Evolutionary conservation across 768 basidiomycete genomes (phyloP).

Genomic region (Pulveroboletus sp.): DNA sequence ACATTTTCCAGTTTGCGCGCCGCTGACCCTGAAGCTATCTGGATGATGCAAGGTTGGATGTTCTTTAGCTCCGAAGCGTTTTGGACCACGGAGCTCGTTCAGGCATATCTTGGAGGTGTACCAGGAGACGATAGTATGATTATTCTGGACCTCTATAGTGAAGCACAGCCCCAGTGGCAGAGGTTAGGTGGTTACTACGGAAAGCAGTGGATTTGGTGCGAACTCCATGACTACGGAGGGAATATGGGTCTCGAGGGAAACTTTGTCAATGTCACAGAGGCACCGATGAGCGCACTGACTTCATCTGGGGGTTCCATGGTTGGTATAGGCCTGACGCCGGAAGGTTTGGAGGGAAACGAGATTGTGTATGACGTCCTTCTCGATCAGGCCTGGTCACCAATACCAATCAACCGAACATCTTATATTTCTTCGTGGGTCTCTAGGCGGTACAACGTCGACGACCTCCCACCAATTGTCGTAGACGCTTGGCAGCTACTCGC

Average conservation of each 20-base stretch:
- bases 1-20: slow-evolving; percentile 35
- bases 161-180: slow-evolving; percentile 40
- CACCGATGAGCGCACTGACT: slow-evolving; percentile 30
- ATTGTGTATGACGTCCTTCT: slow-evolving; percentile 39
- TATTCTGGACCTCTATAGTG: slow-evolving; percentile 38
- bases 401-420: slow-evolving; percentile 27
- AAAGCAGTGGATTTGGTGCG: slow-evolving; percentile 40
- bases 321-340: slow-evolving; percentile 37
- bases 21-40: slow-evolving; percentile 37
- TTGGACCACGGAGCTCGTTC: slow-evolving; percentile 38
- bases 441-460: slow-evolving; percentile 31
- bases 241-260: slow-evolving; percentile 37
- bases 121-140: slow-evolving; percentile 36
- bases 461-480: slow-evolving; percentile 22
- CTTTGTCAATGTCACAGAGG: slow-evolving; percentile 31
- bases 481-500: slow-evolving; percentile 36
- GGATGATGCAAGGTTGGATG: slow-evolving; percentile 43
- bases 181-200: slow-evolving; percentile 36
- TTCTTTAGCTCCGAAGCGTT: slow-evolving; percentile 34
- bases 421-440: slow-evolving; percentile 34
- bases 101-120: slow-evolving; percentile 37
- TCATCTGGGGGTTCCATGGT: slow-evolving; percentile 32
- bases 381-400: slow-evolving; percentile 39
- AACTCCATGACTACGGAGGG: slow-evolving; percentile 38
- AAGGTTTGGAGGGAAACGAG: slow-evolving; percentile 42